A percentile compares a stretch with the other conserved stretches of the same genome.
phyloP scores from a whole-genome alignment of 2,329 filamentous ascomycete species.

The Apiospora pterosperma region DNA sequence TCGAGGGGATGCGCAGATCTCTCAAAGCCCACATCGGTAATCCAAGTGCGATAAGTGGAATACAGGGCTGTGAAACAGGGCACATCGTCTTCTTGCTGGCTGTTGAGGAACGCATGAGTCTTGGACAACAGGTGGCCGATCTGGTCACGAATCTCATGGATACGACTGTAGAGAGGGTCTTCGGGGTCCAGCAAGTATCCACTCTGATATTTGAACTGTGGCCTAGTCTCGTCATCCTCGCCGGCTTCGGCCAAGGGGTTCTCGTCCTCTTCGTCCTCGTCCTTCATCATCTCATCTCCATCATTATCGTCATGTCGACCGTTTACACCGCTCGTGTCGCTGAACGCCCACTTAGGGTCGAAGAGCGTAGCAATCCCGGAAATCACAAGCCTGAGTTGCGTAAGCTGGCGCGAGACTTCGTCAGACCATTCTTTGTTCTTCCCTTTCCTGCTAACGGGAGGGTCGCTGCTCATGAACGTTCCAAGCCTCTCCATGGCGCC shows the following conservation, averaged over 20 bases:
- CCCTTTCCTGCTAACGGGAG: slow-evolving; percentile 83
- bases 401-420: slow-evolving; percentile 86
- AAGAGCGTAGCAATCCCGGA: slow-evolving; percentile 90
- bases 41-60: slow-evolving; percentile 91
- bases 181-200: slow-evolving; percentile 73
- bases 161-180: slow-evolving; percentile 63
- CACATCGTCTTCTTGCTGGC: slow-evolving; percentile 91
- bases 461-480: slow-evolving; percentile 75
- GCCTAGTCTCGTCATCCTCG: slow-evolving; percentile 78
- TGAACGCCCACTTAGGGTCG: slow-evolving; percentile 70
- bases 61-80: slow-evolving; percentile 92
- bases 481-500: slow-evolving; percentile 72
- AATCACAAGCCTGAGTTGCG: slow-evolving; percentile 82
- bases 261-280: slow-evolving; percentile 51
- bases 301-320: slow-evolving; percentile 39
- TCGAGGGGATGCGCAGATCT: slow-evolving; percentile 91
- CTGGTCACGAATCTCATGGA: slow-evolving; percentile 78
- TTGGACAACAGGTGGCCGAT: slow-evolving; percentile 78
- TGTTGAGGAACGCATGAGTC: slow-evolving; percentile 78
- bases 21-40: slow-evolving; percentile 95
- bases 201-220: slow-evolving; percentile 83
- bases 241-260: slow-evolving; percentile 60
- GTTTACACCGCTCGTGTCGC: slow-evolving; percentile 37
- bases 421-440: slow-evolving; percentile 99
- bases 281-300: slow-evolving; percentile 45